Conservation (phyloP, 352 stramenopile species). For the Phytopythium sindhum region DNA sequence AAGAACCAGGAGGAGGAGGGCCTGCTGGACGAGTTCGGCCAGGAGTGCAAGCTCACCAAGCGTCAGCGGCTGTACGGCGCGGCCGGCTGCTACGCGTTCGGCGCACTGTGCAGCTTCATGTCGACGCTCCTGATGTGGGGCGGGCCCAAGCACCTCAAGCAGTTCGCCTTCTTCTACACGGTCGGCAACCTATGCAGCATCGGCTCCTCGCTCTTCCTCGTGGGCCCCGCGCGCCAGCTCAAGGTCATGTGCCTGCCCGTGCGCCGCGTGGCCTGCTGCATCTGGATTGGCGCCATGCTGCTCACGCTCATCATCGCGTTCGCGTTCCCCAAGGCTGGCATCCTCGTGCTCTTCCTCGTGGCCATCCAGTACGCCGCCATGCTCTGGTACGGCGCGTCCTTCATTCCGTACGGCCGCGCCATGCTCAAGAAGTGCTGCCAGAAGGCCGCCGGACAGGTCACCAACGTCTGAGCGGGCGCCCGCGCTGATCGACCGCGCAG, state of each 20-base stretch:
- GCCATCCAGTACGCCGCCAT: conserved; percentile 79
- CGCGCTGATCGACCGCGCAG: neutral
- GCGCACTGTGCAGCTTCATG: conserved; percentile 69
- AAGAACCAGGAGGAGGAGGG: conserved; percentile 72
- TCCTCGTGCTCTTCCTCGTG: conserved; percentile 68
- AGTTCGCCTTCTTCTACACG: conserved; percentile 87
- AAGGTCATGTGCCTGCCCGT: conserved; percentile 86
- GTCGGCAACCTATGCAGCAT: conserved; percentile 79
- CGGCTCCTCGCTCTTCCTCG: conserved; percentile 75
- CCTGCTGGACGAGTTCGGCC: conserved; percentile 59
- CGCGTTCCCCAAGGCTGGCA: conserved; percentile 60
- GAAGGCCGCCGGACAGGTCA: conserved; percentile 51
- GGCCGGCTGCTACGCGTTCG: conserved; percentile 67
- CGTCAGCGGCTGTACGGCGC: conserved; percentile 76
- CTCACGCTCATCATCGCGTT: conserved; percentile 74
- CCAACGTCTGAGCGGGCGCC: conserved; percentile 17
- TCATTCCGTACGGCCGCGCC: conserved; percentile 73
- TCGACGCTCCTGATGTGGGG: conserved; percentile 82
- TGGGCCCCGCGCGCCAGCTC: conserved; percentile 61
- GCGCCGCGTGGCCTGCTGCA: conserved; percentile 68
- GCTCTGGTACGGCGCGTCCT: conserved; percentile 82
- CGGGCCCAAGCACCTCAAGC: conserved; percentile 72
- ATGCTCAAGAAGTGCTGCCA: conserved; percentile 73
- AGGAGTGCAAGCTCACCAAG: conserved; percentile 78
- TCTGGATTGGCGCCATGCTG: conserved; percentile 77